phyloP scores from a whole-genome alignment of 164 flowering plant species.

The Vitis cinerea region DNA sequence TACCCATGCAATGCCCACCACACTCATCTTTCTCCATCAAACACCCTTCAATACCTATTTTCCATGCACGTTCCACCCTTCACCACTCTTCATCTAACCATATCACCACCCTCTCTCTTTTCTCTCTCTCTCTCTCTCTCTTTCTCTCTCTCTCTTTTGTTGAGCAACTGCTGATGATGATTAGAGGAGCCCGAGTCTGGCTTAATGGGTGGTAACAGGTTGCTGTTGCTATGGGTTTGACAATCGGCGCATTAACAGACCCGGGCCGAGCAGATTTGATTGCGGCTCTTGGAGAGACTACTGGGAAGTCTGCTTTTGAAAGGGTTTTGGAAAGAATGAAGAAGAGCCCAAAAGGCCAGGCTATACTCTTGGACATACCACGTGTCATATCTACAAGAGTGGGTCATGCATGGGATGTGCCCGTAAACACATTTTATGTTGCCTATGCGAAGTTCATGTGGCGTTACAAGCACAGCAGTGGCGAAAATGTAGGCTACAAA shows the following conservation, averaged over 20 bases:
- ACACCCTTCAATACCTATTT: no score
- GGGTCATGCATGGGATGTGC: slow-evolving; percentile 89
- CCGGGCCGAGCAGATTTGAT: slow-evolving; percentile 89
- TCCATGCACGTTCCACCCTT: no score
- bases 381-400: slow-evolving; percentile 79
- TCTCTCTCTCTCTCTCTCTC: no score
- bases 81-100: no score
- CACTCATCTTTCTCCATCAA: no score
- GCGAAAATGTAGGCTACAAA: slow-evolving; percentile 91
- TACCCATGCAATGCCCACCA: no score
- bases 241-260: slow-evolving; percentile 82
- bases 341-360: slow-evolving; percentile 81
- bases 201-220: slow-evolving; percentile 88
- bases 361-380: slow-evolving; percentile 71
- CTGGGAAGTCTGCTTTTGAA: slow-evolving; percentile 88
- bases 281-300: slow-evolving; percentile 95
- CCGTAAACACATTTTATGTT: slow-evolving; percentile 88
- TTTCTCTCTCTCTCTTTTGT: neutral
- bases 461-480: slow-evolving; percentile 91
- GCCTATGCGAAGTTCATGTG: slow-evolving; percentile 94
- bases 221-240: slow-evolving; percentile 84
- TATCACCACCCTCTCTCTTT: no score
- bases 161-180: slow-evolving; percentile 23
- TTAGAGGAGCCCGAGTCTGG: slow-evolving; percentile 46
- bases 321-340: slow-evolving; percentile 90